Percentiles rank a stretch among this genome's conserved stretches.
Conservation (phyloP, 768 basidiomycete genomes). For the Royoungia palumana region DNA sequence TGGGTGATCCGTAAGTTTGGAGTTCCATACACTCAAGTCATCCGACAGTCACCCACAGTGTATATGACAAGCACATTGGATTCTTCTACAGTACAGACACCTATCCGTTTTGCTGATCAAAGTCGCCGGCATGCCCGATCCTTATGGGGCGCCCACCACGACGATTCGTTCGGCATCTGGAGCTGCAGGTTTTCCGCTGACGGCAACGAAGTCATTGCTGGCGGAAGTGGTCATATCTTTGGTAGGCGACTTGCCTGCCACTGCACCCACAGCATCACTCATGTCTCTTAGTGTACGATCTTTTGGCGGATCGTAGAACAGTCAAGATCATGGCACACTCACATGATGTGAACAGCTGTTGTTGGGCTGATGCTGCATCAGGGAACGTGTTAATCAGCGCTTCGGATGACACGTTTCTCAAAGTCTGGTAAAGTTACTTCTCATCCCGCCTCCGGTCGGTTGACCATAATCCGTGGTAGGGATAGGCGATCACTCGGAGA, state of each 20-base stretch:
- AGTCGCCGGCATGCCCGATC: conserved; percentile 34
- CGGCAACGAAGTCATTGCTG: conserved; percentile 92
- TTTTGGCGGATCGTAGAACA: conserved; percentile 71
- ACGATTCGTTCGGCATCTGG: conserved; percentile 74
- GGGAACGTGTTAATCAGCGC: conserved; percentile 95
- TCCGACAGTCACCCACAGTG: conserved; percentile 59
- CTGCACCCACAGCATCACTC: neutral
- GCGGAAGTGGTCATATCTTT: conserved; percentile 79
- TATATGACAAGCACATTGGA: conserved; percentile 75
- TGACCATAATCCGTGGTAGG: conserved; percentile 31
- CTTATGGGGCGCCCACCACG: conserved; percentile 33
- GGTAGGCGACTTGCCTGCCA: conserved; percentile 37
- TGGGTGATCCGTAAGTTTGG: conserved; percentile 22
- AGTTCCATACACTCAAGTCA: conserved; percentile 2
- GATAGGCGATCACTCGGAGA: conserved; percentile 48
- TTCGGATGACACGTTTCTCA: conserved; percentile 91
- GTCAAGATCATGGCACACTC: conserved; percentile 85
- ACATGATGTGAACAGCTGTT: conserved; percentile 93
- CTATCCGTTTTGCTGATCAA: conserved; percentile 57
- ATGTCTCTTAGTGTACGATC: conserved; percentile 73
- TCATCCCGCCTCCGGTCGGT: neutral
- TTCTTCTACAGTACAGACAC: conserved; percentile 54
- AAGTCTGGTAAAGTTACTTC: conserved; percentile 70
- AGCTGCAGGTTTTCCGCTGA: conserved; percentile 96
- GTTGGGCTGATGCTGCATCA: conserved; percentile 90